These are phyloP conservation scores for Kwoniella dendrophila DNA, from an alignment of 768 basidiomycete species.

Conservation along the genomic window DNA sequence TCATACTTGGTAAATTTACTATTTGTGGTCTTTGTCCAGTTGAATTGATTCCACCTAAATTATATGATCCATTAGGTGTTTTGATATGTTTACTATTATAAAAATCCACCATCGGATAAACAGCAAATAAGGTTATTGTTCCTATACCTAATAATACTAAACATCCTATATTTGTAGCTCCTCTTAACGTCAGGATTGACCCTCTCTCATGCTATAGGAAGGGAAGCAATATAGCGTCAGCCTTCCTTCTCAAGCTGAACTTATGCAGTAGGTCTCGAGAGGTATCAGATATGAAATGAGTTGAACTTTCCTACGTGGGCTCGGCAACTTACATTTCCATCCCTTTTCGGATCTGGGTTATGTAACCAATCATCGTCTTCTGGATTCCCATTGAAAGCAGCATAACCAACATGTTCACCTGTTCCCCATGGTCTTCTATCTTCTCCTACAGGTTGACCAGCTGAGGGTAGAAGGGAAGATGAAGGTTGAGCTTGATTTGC, in stretches of 20 bases:
- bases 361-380: conserved; percentile 89
- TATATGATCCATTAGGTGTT: conserved; percentile 66
- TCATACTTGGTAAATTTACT: conserved; percentile 66
- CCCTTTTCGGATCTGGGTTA: conserved; percentile 76
- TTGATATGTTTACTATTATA: conserved; percentile 50
- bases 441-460: conserved; percentile 2
- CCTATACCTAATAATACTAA: conserved; percentile 70
- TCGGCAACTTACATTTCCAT: conserved; percentile 36
- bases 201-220: conserved; percentile 46
- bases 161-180: conserved; percentile 77
- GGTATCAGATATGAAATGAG: too few species aligned
- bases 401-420: conserved; percentile 24
- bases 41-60: conserved; percentile 85
- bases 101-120: conserved; percentile 78
- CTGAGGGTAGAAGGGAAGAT: not conserved
- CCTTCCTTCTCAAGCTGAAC: too few species aligned
- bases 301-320: too few species aligned
- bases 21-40: conserved; percentile 84
- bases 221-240: not conserved
- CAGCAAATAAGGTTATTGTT: conserved; percentile 78
- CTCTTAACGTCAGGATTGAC: conserved; percentile 75
- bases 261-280: too few species aligned
- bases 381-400: conserved; percentile 52
- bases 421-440: conserved; percentile 21
- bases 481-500: conserved; percentile 22